Conservation (phyloP, 1,284 basidiomycete genomes). For the Anthracocystis setariae region DNA sequence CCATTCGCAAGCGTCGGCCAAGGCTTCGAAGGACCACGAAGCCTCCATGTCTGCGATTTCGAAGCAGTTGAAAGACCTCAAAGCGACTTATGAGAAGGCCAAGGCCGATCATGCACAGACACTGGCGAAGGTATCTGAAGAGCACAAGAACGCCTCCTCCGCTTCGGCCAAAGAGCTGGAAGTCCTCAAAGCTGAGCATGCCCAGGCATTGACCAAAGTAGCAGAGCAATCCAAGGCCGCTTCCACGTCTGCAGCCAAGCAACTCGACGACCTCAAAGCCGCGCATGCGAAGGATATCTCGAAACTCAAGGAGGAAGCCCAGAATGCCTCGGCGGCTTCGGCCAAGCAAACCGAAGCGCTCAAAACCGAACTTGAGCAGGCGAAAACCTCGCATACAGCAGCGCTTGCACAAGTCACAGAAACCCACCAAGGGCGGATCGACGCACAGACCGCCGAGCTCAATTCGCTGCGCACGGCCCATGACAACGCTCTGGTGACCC, state of each 20-base stretch:
- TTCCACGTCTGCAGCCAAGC: conserved; percentile 5
- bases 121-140: conserved; percentile 2
- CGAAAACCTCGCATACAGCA: conserved; percentile 14
- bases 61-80: conserved; percentile 12
- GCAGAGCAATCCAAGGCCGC: conserved; percentile 17
- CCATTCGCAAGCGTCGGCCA: conserved; percentile 4
- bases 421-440: conserved; percentile 6
- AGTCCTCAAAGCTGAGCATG: conserved; percentile 11
- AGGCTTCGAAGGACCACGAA: conserved; percentile 6
- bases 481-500: conserved; percentile 8
- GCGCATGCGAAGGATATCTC: conserved; percentile 9
- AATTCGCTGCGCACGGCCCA: conserved; percentile 14
- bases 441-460: conserved; percentile 17
- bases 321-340: conserved; percentile 1
- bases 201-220: conserved; percentile 2
- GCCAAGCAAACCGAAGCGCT: conserved; percentile 16
- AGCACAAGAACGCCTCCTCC: background rate
- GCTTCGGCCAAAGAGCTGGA: conserved; percentile 8
- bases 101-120: conserved; percentile 20
- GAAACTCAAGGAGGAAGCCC: conserved; percentile 1
- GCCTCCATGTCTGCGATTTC: background rate
- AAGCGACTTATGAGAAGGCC: conserved; percentile 18
- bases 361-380: conserved; percentile 1
- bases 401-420: conserved; percentile 3
- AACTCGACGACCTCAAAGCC: conserved; percentile 17